Evolutionary conservation across 2,329 filamentous ascomycete species (phyloP).

Genomic region (Venturiaceae sp.): DNA sequence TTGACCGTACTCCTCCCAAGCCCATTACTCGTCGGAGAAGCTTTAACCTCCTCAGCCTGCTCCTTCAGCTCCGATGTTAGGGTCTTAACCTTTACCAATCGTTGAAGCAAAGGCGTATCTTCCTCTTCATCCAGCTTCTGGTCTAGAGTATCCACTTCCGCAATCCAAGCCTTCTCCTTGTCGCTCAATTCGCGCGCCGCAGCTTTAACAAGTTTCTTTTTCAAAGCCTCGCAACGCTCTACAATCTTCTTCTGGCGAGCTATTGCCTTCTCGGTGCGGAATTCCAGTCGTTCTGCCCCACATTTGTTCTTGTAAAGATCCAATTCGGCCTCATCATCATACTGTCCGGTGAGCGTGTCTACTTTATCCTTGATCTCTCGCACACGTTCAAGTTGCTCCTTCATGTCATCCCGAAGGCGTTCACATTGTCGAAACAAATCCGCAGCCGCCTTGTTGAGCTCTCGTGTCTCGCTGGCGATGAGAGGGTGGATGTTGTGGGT

Average conservation of each 20-base stretch:
- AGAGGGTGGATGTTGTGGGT: conserved; percentile 60
- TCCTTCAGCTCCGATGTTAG: conserved; percentile 43
- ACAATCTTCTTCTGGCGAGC: conserved; percentile 44
- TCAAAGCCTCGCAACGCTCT: conserved; percentile 50
- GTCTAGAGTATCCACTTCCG: conserved; percentile 41
- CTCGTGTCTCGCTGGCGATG: conserved; percentile 59
- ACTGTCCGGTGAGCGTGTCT: conserved; percentile 53
- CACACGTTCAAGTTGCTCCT: conserved; percentile 56
- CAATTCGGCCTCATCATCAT: conserved; percentile 37
- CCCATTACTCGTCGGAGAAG: conserved; percentile 1
- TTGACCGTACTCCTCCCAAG: conserved; percentile 27
- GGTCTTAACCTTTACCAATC: conserved; percentile 47
- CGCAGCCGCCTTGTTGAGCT: conserved; percentile 58
- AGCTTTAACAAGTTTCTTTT: conserved; percentile 36
- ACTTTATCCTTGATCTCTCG: conserved; percentile 57
- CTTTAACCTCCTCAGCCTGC: conserved; percentile 35
- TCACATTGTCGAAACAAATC: conserved; percentile 65
- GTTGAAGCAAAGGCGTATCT: conserved; percentile 35
- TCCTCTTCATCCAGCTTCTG: conserved; percentile 25
- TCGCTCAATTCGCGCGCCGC: conserved; percentile 49
- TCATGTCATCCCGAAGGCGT: conserved; percentile 56
- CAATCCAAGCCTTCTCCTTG: conserved; percentile 50
- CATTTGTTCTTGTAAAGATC: conserved; percentile 38
- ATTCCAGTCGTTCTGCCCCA: conserved; percentile 45
- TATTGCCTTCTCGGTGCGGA: conserved; percentile 45